Evolutionary conservation across 2,329 filamentous ascomycete genomes (phyloP), one percentile per base, ranked within the genome.

Genomic region (Arachnopeziza araneosa): DNA sequence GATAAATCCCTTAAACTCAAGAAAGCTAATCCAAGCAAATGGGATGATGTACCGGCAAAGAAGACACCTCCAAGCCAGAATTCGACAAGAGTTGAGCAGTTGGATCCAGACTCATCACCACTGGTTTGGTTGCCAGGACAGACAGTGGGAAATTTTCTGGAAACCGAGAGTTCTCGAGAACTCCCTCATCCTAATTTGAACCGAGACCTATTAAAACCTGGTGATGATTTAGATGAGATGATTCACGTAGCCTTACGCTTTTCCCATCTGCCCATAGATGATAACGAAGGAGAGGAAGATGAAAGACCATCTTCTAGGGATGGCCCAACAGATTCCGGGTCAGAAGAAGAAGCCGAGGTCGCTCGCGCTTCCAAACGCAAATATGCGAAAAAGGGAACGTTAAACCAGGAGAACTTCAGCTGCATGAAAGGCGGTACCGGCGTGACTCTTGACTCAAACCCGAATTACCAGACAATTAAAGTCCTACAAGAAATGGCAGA

Each of bases 401-500:
- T 64, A 17, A 64, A 70, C 50, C 77, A 81, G 59, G 78, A 82
- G 30, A 76, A 75, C 1, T 86, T 85, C 62, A 76, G 77, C 17
- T 86, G 83, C 68, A 80, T 83, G 70, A 76, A 74, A 36, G 81
- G 80, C 1, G 81, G 82, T 10, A 78, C 75, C 1, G 77, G 75
- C 7, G 30, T 62, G 71, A 75, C 17, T 1, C 54, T 56, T 1
- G 69, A 74, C 0, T 71, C 76, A 14, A 90, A 89, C 65, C 90
- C 91, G 0, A 98, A 97, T 70, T 77, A 78, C 1, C 78, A 82
- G 14, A 96, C 90, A 0, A 92, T 96, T 55, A 82, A 88, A 53
- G 78, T 95, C 1, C 78, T 97, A 5, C 83, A 91, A 67, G 80
- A 89, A 65, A 92, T 97, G 90, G 81, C 84, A 50, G 82, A 87